phyloP scores from a whole-genome alignment of 108 stramenopile genomes.

The Fistulifera pelliculosa region DNA sequence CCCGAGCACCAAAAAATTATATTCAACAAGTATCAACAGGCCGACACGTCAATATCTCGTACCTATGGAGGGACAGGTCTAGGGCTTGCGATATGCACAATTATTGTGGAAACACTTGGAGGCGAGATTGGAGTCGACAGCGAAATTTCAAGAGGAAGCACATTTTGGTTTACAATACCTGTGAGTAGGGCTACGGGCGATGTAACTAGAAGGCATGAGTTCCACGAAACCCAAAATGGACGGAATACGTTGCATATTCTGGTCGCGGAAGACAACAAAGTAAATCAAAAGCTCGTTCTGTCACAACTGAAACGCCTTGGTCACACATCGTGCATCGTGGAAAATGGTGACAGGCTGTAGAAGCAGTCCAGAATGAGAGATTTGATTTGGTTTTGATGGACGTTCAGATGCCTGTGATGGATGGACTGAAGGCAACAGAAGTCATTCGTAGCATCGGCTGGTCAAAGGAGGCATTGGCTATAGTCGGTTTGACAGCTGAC shows the following conservation, averaged over 20 bases:
- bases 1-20: constrained; percentile 19
- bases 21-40: constrained; percentile 43
- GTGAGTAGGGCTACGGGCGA: constrained; percentile 13
- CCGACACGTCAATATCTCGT: constrained; percentile 27
- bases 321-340: constrained; percentile 15
- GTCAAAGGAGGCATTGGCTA: constrained; percentile 18
- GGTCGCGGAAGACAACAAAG: constrained; percentile 49
- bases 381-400: constrained; percentile 39
- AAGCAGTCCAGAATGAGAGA: constrained; percentile 8
- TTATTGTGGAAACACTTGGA: constrained; percentile 33
- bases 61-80: constrained; percentile 48
- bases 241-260: constrained; percentile 18
- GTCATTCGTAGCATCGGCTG: constrained; percentile 27
- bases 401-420: constrained; percentile 41
- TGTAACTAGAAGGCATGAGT: not conserved
- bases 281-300: constrained; percentile 32
- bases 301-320: constrained; percentile 37
- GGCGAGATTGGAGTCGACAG: constrained; percentile 34
- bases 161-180: constrained; percentile 25
- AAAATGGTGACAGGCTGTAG: constrained; percentile 30
- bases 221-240: not conserved
- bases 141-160: constrained; percentile 20
- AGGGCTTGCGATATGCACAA: constrained; percentile 39
- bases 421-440: constrained; percentile 39
- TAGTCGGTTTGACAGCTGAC: constrained; percentile 40